A percentile compares a stretch with the other conserved stretches of the same genome.
These are phyloP conservation scores for Eurotiales sp. DNA, from an alignment of 2,329 filamentous ascomycete genomes.

Conservation along the genomic window DNA sequence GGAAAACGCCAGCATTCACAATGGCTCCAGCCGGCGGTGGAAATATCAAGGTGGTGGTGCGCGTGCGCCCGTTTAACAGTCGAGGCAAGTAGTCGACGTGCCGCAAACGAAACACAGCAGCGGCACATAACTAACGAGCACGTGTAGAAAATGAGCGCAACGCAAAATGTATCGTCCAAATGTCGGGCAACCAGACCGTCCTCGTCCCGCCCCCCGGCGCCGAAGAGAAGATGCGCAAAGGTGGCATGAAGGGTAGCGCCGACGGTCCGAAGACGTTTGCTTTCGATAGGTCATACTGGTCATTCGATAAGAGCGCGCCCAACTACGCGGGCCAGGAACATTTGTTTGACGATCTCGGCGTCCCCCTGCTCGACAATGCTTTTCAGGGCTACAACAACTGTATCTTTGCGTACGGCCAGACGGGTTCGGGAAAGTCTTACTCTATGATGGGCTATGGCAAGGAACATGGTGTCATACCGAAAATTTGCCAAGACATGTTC, in stretches of 20 bases:
- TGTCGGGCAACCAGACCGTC: slow-evolving; percentile 90
- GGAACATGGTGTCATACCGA: slow-evolving; percentile 91
- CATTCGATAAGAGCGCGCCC: slow-evolving; percentile 75
- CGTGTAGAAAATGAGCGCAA: slow-evolving; percentile 76
- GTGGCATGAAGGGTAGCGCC: slow-evolving; percentile 59
- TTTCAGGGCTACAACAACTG: slow-evolving; percentile 99
- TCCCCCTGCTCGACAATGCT: slow-evolving; percentile 91
- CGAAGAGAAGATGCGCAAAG: slow-evolving; percentile 50
- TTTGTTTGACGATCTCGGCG: slow-evolving; percentile 81
- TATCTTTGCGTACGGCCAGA: slow-evolving; percentile 98
- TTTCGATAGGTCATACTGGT: slow-evolving; percentile 98
- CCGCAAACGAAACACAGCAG: too few species aligned
- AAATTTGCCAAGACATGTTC: slow-evolving; percentile 98
- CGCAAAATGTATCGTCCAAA: slow-evolving; percentile 95
- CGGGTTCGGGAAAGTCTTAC: slow-evolving; percentile 96
- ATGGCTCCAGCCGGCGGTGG: slow-evolving; percentile 76
- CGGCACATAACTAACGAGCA: slow-evolving; percentile 1
- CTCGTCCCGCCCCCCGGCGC: slow-evolving; percentile 68
- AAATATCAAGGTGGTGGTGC: slow-evolving; percentile 99
- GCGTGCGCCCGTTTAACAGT: slow-evolving; percentile 90
- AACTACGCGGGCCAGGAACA: slow-evolving; percentile 89
- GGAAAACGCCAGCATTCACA: slow-evolving; percentile 30
- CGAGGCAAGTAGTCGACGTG: slow-evolving; percentile 82
- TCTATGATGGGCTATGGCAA: slow-evolving; percentile 99
- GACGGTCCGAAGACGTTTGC: slow-evolving; percentile 80